Evolutionary conservation across 768 basidiomycete species (phyloP), one percentile per base, ranked within the genome.

Genomic region (Tricholoma sp.): DNA sequence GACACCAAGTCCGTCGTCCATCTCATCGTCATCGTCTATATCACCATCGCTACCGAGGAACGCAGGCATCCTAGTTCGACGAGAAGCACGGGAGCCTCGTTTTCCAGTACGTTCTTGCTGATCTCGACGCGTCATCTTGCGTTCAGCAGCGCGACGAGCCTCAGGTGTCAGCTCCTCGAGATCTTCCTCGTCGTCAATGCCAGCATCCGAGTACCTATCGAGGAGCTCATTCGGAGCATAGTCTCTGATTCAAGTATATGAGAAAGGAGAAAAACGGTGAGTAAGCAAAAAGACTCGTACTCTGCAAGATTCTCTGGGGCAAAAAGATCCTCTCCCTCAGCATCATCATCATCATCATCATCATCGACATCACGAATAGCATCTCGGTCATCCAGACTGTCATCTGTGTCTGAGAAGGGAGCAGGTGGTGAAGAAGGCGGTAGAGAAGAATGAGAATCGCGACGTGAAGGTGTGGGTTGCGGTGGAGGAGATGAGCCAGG

Each of bases 291-390:
- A 57, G 34, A 58, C 84, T 8, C 29, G 62, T 66, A 91, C 95
- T 79, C 80, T 69, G 89, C 83, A 57, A 91, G 70, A 50, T 75
- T 77, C n/a, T 94, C 85, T 32, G 47, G 47, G 33, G 80, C 90
- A 70, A 95, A 98, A 42, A 99, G 82, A 73, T 98, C 96, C 70
- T 98, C 96, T 36, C 91, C 91, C 20, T 91, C 89, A n/a, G 81
- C 93, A 10, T 88, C 90, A 15, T 49, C 47, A 10, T 24, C 42
- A 5, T 84, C 90, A 29, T 84, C 90, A 29, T 76, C 82, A 3
- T 80, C 87, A 52, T 85, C 86, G n/a, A 83, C 72, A 63, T 88
- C 84, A 54, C 69, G 74, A 4, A 89, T 77, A 1, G 78, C 83
- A 61, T 89, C 86, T 9, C 82, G 80, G 57, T 90, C 89, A 39